Conservation (phyloP, 768 basidiomycete genomes). For the Termitomyces sp. region DNA sequence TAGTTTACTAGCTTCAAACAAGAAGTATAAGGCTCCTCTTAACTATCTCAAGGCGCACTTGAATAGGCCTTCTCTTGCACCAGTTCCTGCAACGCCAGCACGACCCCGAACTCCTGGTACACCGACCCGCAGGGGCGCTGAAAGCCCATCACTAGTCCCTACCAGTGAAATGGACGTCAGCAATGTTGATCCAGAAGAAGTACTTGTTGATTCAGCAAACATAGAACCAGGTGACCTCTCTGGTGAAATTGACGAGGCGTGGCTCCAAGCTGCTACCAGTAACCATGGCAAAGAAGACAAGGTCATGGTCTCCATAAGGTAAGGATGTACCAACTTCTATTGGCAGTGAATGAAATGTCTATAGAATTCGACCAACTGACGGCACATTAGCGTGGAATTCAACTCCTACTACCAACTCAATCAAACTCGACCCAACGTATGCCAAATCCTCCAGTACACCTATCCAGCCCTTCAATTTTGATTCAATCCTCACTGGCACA, state of each 20-base stretch:
- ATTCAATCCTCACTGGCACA: constrained; percentile 72
- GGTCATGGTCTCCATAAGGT: constrained; percentile 84
- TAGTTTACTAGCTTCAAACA: constrained; percentile 35
- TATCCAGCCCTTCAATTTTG: constrained; percentile 52
- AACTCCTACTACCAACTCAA: constrained; percentile 35
- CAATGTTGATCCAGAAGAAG: constrained; percentile 69
- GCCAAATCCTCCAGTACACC: constrained; percentile 35
- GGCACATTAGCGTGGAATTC: constrained; percentile 52
- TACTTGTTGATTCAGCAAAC: constrained; percentile 67
- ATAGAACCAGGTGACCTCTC: constrained; percentile 68
- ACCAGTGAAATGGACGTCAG: constrained; percentile 73
- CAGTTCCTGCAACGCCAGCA: constrained; percentile 52
- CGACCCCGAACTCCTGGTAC: constrained; percentile 54
- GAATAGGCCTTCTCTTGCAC: constrained; percentile 31
- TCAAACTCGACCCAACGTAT: constrained; percentile 57
- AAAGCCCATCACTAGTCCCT: constrained; percentile 41
- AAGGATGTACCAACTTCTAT: constrained; percentile 8
- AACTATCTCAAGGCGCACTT: constrained; percentile 7
- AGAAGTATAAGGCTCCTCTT: constrained; percentile 65
- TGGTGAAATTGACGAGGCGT: constrained; percentile 59
- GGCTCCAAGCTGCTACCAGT: constrained; percentile 32
- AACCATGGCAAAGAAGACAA: constrained; percentile 76
- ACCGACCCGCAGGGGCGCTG: constrained; percentile 36
- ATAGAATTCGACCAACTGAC: constrained; percentile 60
- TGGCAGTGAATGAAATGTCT: not conserved